Base-by-base conservation (phyloP, 164 flowering plant genomes). In the Piper longum region DNA sequence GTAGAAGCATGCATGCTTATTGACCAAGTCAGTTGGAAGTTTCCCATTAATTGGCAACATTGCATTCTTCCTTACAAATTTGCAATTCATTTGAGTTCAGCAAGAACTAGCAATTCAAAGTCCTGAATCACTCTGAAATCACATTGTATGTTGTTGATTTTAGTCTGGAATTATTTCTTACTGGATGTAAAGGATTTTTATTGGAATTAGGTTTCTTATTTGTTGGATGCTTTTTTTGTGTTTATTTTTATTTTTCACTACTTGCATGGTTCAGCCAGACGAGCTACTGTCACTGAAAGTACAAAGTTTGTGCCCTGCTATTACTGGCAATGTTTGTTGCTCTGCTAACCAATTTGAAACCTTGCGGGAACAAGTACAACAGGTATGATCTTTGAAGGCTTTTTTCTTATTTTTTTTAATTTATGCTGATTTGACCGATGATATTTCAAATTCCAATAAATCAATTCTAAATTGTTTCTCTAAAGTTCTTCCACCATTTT, bases 231-330 rank as follows among this genome's bases (percentile, higher is more conserved):
- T 61, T 18, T 59, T 26, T 26, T 26, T 26, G 36, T 26, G 14
- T 59, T 5, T 26, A 6, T 26, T 26, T 5, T 26, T 4, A 57
- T 36, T 16, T 7, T 57, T 57, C 36, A 57, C 8, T 26, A 26
- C 39, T 36, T 57, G 60, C 12, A 17, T 56, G 16, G 39, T 57
- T 57, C 90, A 95, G 99, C 99, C 99, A 52, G 95, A 84, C 77
- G 85, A 78, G 52, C 66, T 87, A 54, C 79, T 95, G 57, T 95
- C 97, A 42, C 75, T 85, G 65, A 95, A 89, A 73, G 78, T 95
- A 57, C 98, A 95, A 76, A 95, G 98, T 74, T 76, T 95, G 65
- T 95, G 98, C 68, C 98, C 99, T 12, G 85, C 98, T 61, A 83
- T 95, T 19, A 83, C 80, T 48, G 99, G 96, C 57, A 86, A 95